Base-by-base conservation (phyloP, 257 asterid species). In the Solanum habrochaites region DNA sequence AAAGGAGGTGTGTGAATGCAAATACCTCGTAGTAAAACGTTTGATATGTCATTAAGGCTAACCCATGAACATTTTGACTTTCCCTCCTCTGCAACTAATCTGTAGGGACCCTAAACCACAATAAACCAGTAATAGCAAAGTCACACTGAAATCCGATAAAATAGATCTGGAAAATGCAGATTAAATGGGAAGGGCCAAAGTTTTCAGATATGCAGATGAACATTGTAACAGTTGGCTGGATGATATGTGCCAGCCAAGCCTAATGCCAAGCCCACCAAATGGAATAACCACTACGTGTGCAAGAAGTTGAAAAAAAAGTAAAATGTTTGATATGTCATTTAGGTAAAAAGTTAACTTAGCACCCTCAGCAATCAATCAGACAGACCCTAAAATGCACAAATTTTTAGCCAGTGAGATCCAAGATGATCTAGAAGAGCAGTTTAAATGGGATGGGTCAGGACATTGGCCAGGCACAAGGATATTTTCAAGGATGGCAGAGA, bases 11-110 rank as follows among this genome's bases (percentile, higher is more conserved):
- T 70, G 20, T 25, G 78, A 23, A 88, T 43, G 86, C 13, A 70
- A 85, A 88, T 94, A 97, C 99, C 99, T 94, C 91, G 94, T 85
- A 93, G 96, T 90, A 93, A 87, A 89, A 90, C 97, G 87, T 95
- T 94, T 27, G 99, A 95, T 87, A 94, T 90, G 91, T 97, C 99
- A 87, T 95, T 95, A 90, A 97, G 97, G 90, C 95, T 96, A 93
- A 95, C 98, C 98, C 98, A 93, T 9, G 98, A 95, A 93, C 98
- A 94, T 89, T 94, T 95, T 27, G 99, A 94, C 89, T 94, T 97
- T 23, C 99, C 99, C 93, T 95, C 98, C 89, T 97, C 99, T 0
- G 98, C 99, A 84, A 97, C 99, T 93, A 95, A 91, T 89, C 99
- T 94, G 93, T 94, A 97, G 75, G 99, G 99, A 86, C 97, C 99